phyloP scores from a whole-genome alignment of 2,329 filamentous ascomycete species.

The Xenoacremonium recifei region DNA sequence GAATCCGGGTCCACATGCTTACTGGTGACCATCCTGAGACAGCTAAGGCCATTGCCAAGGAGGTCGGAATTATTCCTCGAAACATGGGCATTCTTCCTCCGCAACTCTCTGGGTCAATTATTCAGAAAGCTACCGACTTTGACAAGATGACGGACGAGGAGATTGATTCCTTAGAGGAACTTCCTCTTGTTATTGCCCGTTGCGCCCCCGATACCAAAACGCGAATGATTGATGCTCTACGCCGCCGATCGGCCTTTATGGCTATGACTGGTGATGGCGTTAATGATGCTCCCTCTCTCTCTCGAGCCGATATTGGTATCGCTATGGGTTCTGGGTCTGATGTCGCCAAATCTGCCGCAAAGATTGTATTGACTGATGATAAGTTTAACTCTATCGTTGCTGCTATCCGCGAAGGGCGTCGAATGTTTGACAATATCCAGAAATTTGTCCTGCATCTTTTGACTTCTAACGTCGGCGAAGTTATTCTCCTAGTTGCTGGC shows the following conservation, averaged over 20 bases:
- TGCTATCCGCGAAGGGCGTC: conserved; percentile 77
- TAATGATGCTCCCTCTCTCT: conserved; percentile 81
- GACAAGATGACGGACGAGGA: conserved; percentile 73
- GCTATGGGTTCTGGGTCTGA: conserved; percentile 89
- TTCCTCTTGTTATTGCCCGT: conserved; percentile 79
- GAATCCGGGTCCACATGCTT: conserved; percentile 80
- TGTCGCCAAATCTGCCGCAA: conserved; percentile 78
- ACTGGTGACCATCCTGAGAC: conserved; percentile 81
- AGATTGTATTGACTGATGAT: conserved; percentile 83
- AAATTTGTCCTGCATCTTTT: conserved; percentile 82
- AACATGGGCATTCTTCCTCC: conserved; percentile 60
- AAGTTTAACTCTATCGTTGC: conserved; percentile 86
- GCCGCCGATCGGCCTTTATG: conserved; percentile 72
- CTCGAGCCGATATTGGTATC: conserved; percentile 80
- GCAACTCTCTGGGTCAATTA: conserved; percentile 64
- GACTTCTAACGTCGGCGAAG: conserved; percentile 80
- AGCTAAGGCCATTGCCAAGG: conserved; percentile 72
- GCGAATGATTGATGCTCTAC: conserved; percentile 85
- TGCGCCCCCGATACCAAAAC: conserved; percentile 86
- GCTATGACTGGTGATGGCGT: conserved; percentile 90
- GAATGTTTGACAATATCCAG: conserved; percentile 88
- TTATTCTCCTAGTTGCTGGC: conserved; percentile 76
- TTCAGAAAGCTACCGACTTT: conserved; percentile 76
- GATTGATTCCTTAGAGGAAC: conserved; percentile 71
- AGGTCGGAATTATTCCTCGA: conserved; percentile 73